These are phyloP conservation scores for Lactarius tabidus DNA, from an alignment of 768 basidiomycete species.

Conservation along the genomic window DNA sequence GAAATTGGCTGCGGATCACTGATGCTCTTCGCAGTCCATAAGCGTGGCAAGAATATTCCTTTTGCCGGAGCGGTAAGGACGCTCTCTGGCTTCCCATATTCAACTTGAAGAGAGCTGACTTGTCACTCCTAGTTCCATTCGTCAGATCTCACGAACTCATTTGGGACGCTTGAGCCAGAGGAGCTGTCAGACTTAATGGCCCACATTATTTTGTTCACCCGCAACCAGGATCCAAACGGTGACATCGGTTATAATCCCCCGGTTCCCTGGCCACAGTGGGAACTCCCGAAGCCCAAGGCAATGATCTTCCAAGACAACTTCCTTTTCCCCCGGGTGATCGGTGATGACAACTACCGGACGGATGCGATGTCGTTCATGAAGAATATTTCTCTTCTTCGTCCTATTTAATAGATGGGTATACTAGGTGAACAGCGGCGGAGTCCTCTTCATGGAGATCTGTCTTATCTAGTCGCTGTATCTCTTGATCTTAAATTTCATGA, in stretches of 20 bases:
- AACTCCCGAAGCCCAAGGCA: constrained; percentile 11
- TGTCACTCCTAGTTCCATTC: not conserved
- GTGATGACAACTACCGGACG: constrained; percentile 19
- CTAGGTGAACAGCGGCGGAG: not conserved
- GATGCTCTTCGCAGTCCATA: constrained; percentile 5
- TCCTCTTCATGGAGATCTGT: not conserved
- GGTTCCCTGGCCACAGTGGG: constrained; percentile 20
- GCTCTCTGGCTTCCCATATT: not conserved
- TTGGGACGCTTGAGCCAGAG: not conserved
- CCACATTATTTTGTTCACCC: constrained; percentile 21
- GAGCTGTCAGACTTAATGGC: constrained; percentile 9
- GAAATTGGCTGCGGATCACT: accelerated
- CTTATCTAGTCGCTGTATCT: not conserved
- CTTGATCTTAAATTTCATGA: not conserved
- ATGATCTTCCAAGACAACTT: constrained; percentile 10
- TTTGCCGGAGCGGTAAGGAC: constrained; percentile 19
- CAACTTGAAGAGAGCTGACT: not conserved
- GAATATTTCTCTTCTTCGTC: constrained; percentile 18
- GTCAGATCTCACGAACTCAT: constrained; percentile 18
- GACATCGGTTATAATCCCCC: not conserved
- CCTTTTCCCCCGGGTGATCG: constrained; percentile 6
- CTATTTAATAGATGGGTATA: constrained; percentile 1
- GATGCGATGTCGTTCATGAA: constrained; percentile 10
- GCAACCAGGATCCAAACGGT: constrained; percentile 21
- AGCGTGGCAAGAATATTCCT: constrained; percentile 18